Conservation (phyloP, 192 early-diverging fungal species). For the Backusella psychrophila region DNA sequence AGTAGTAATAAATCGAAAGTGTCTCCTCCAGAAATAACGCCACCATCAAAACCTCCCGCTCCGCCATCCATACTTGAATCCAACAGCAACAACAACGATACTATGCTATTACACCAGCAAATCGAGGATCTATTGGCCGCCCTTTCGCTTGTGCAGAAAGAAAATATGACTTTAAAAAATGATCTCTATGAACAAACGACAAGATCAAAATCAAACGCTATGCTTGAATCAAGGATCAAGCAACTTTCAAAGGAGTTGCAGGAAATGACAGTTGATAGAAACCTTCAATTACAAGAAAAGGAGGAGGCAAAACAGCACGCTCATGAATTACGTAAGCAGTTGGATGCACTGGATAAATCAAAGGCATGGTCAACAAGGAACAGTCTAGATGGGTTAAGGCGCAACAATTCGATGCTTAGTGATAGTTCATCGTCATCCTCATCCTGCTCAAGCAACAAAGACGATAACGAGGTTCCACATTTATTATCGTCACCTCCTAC, state of each 20-base stretch:
- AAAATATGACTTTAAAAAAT: neutral
- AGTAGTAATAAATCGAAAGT: conserved; percentile 3
- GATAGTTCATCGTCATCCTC: neutral
- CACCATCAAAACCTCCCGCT: neutral
- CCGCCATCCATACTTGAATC: neutral
- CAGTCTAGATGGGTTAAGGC: neutral
- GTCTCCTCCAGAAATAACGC: neutral
- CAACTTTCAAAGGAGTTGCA: neutral
- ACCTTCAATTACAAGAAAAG: neutral
- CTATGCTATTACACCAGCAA: neutral
- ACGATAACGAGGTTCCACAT: neutral
- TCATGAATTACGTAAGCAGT: neutral
- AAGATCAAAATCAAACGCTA: neutral
- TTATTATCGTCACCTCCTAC: neutral
- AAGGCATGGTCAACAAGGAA: neutral
- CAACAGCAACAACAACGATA: neutral
- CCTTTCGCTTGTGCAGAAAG: neutral
- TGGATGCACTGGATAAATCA: neutral
- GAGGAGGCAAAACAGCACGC: neutral
- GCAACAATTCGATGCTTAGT: neutral
- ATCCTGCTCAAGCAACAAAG: neutral
- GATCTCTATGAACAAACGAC: neutral
- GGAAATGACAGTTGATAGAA: neutral
- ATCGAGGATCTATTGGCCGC: neutral
- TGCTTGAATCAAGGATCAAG: neutral